Base-by-base conservation (phyloP, 371 early-diverging fungal species). In the Mucor piriformis region DNA sequence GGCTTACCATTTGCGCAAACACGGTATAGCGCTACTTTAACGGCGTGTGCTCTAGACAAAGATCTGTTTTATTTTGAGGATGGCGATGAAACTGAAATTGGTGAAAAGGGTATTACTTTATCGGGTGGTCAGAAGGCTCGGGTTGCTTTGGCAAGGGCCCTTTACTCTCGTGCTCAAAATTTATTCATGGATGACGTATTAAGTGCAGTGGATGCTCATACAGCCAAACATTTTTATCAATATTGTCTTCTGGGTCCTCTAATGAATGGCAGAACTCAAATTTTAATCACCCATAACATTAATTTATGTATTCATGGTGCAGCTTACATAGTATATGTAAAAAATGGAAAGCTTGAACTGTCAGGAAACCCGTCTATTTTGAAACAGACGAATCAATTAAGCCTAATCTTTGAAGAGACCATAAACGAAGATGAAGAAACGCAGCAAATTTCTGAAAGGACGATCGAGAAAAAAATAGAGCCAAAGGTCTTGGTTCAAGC, bases 81-180 rank as follows among this genome's bases (percentile, higher is more conserved):
- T 42, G 96, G 95, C 27, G 97, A 97, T 70, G 63, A 79, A 64
- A 95, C 96, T 1, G 93, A 94, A 74, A 86, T 95, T 62, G 96
- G 95, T 38, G 95, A 94, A 73, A 86, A 88, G 54, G 96, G 95
- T 12, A 84, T 95, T 18, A 90, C 91, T 3, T 76, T 95, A 15
- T 91, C 92, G 37, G 96, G 97, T 49, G 96, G 95, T 3, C 92
- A 92, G 72, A 87, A 89, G 74, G 92, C 91, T 69, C 81, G 92
- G 49, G 70, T 92, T 29, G 82, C 88, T 2, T 77, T 92, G 35
- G 93, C 94, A n/a, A 81, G 93, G n/a, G 91, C 93, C 3, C 88
- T 91, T 6, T 91, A 92, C 59, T 86, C 88, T 37, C 70, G 81
- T 53, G 82, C 88, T 24, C 86, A 87, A 16, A 83, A 78, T 25